These are phyloP conservation scores for Geosiphon pyriformis DNA, from an alignment of 192 early-diverging fungal genomes.

Conservation along the genomic window DNA sequence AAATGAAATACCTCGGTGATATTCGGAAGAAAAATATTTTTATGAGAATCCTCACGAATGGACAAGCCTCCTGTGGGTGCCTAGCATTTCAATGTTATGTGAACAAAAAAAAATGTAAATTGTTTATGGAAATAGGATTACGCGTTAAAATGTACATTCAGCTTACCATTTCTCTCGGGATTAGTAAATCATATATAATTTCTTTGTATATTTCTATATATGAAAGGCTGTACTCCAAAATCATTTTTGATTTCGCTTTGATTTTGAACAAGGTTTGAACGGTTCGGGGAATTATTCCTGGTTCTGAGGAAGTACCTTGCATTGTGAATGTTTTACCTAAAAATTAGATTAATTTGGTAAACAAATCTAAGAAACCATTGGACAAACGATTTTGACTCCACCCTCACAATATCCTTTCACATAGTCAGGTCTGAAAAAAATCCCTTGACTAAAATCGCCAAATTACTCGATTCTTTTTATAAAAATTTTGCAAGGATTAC, in stretches of 20 bases:
- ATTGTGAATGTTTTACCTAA: constrained; percentile 60
- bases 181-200: constrained; percentile 51
- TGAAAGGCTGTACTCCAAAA: constrained; percentile 37
- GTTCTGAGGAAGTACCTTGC: constrained; percentile 44
- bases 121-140: neutral
- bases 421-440: no score
- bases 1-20: constrained; percentile 37
- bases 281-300: constrained; percentile 58
- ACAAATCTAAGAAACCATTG: neutral
- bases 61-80: constrained; percentile 32
- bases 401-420: no score
- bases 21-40: constrained; percentile 52
- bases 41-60: constrained; percentile 51
- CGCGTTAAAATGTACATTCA: neutral
- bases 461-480: no score
- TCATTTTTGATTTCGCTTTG: constrained; percentile 14
- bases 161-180: constrained; percentile 33
- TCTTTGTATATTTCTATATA: constrained; percentile 73
- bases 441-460: no score
- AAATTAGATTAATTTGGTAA: neutral
- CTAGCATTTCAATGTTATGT: no score
- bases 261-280: constrained; percentile 48
- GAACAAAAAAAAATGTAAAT: constrained; percentile 6
- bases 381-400: no score
- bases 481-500: neutral